These are phyloP conservation scores for Alopecurus myosuroides DNA, from an alignment of 176 grass and related monocot genomes.

Conservation along the genomic window DNA sequence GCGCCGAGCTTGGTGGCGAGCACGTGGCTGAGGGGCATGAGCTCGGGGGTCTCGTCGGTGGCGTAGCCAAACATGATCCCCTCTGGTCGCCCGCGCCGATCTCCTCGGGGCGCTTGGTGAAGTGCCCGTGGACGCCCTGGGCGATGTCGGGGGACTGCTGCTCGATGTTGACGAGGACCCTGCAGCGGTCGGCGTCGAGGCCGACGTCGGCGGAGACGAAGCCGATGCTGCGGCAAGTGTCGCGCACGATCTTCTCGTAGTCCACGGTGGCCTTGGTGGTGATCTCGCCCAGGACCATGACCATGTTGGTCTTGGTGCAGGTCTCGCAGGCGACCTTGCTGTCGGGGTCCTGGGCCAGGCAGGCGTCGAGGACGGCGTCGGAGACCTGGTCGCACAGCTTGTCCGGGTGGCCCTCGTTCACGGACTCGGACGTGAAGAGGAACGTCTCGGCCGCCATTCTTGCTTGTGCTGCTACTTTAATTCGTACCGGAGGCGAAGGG, in stretches of 20 bases:
- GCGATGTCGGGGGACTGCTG: slow-evolving; percentile 72
- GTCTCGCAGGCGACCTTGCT: slow-evolving; percentile 86
- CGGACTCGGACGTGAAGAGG: slow-evolving; percentile 76
- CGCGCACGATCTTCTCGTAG: slow-evolving; percentile 93
- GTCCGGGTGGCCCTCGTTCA: slow-evolving; percentile 75
- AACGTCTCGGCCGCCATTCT: slow-evolving; percentile 58
- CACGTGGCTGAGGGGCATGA: slow-evolving; percentile 64
- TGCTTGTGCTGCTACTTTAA: too few species aligned
- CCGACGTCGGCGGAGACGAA: slow-evolving; percentile 59
- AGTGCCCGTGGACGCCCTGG: slow-evolving; percentile 65
- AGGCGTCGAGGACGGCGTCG: slow-evolving; percentile 55
- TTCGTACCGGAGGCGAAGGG: too few species aligned
- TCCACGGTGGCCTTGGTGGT: slow-evolving; percentile 78
- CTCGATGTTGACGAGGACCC: slow-evolving; percentile 71
- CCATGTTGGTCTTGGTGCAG: slow-evolving; percentile 96
- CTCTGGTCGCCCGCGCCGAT: slow-evolving; percentile 70
- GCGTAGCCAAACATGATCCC: slow-evolving; percentile 67
- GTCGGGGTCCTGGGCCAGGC: slow-evolving; percentile 53
- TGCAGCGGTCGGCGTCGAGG: slow-evolving; percentile 59
- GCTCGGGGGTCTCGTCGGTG: slow-evolving; percentile 61
- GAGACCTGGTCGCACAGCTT: slow-evolving; percentile 77
- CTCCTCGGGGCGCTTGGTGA: slow-evolving; percentile 60
- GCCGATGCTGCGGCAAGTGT: slow-evolving; percentile 71
- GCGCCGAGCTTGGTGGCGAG: slow-evolving; percentile 66
- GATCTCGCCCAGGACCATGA: slow-evolving; percentile 90